Percentiles rank a stretch among this genome's conserved stretches.
phyloP scores from a whole-genome alignment of 2,329 filamentous ascomycete species.

The Phoma sp. region DNA sequence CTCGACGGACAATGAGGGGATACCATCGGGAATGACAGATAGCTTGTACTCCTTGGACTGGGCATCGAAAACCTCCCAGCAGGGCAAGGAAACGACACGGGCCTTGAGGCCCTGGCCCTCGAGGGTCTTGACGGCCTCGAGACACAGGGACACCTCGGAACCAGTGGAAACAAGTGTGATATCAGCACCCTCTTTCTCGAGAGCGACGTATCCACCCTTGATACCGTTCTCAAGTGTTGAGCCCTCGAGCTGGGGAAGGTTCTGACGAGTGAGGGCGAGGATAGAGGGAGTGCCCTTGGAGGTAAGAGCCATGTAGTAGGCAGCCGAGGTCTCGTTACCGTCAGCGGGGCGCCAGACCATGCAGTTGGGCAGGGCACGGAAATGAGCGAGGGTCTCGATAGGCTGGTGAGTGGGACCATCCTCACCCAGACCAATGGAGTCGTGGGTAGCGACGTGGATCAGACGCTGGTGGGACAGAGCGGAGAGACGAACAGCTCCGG shows the following conservation, averaged over 20 bases:
- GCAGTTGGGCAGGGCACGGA: conserved; percentile 98
- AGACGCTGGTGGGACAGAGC: conserved; percentile 87
- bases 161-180: conserved; percentile 94
- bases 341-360: conserved; percentile 99
- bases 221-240: conserved; percentile 86
- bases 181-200: conserved; percentile 83
- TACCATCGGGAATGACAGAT: conserved; percentile 89
- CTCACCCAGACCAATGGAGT: conserved; percentile 98
- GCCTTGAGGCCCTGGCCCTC: conserved; percentile 86
- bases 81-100: conserved; percentile 94
- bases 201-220: conserved; percentile 94
- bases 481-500: conserved; percentile 92
- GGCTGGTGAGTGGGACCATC: conserved; percentile 99
- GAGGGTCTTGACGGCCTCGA: conserved; percentile 91
- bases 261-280: conserved; percentile 94
- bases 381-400: conserved; percentile 97
- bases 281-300: conserved; percentile 91
- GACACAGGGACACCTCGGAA: conserved; percentile 92
- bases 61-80: conserved; percentile 94
- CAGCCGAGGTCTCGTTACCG: conserved; percentile 96
- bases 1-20: conserved; percentile 92
- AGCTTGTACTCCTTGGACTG: conserved; percentile 96
- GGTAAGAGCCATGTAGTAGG: conserved; percentile 94
- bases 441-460: conserved; percentile 97
- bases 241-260: conserved; percentile 95